Conservation (phyloP, 140 eudicot genomes). For the Flaveria floridana region DNA sequence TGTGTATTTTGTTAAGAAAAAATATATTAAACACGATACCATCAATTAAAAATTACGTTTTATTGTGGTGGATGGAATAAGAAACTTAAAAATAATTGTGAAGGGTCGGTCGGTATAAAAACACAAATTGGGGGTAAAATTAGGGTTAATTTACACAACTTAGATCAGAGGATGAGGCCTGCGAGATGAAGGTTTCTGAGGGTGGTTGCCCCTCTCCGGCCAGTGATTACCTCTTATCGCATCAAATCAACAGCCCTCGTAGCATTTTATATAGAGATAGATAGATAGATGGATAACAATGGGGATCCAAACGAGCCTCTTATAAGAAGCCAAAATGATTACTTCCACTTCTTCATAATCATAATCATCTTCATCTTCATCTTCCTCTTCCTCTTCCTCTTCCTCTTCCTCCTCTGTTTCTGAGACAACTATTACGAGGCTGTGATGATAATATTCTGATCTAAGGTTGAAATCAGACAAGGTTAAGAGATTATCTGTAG, state of each 20-base stretch:
- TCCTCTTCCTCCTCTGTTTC: not conserved
- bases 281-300: not conserved
- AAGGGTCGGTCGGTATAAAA: not conserved
- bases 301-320: not conserved
- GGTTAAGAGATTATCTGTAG: conserved; percentile 22
- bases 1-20: too few relatives aligned
- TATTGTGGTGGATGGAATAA: too few relatives aligned
- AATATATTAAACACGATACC: too few relatives aligned
- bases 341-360: not conserved
- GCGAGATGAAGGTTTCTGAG: conserved; percentile 22
- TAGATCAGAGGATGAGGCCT: conserved; percentile 29
- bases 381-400: not conserved
- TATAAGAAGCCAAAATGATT: not conserved
- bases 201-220: conserved; percentile 43
- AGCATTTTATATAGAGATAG: not conserved
- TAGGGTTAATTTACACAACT: conserved; percentile 18
- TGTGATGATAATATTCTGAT: conserved; percentile 16
- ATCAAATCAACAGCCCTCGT: conserved; percentile 25
- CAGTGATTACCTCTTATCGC: conserved; percentile 32
- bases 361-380: not conserved
- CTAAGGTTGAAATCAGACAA: conserved; percentile 5
- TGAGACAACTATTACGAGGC: conserved; percentile 14
- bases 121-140: not conserved
- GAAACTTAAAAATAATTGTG: not conserved
- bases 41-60: too few relatives aligned